A percentile compares a stretch with the other conserved stretches of the same genome.
phyloP scores from a whole-genome alignment of 345 rosid species.

The Corchorus capsularis region DNA sequence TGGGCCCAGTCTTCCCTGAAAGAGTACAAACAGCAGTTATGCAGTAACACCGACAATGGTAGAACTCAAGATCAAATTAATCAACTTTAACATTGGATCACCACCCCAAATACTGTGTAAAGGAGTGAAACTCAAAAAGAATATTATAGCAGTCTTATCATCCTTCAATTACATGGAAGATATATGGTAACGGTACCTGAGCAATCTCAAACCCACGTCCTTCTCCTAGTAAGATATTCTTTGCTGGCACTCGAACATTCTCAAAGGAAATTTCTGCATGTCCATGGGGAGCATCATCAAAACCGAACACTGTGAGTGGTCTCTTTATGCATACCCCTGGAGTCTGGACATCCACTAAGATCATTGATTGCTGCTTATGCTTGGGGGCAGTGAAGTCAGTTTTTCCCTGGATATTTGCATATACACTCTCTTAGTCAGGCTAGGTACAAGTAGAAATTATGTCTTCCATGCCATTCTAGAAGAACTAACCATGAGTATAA shows the following conservation, averaged over 20 bases:
- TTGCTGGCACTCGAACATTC: slow-evolving; percentile 77
- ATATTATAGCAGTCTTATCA: not conserved
- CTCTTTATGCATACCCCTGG: slow-evolving; percentile 79
- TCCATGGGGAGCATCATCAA: slow-evolving; percentile 99
- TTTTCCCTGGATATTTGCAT: slow-evolving; percentile 66
- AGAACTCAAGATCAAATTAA: not conserved
- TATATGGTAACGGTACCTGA: slow-evolving; percentile 55
- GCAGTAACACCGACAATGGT: not conserved
- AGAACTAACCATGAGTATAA: slow-evolving; percentile 90
- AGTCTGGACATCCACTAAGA: slow-evolving; percentile 74
- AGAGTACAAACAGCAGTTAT: slow-evolving; percentile 22
- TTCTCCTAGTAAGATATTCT: slow-evolving; percentile 89
- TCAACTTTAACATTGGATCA: not conserved
- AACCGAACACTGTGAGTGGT: slow-evolving; percentile 87
- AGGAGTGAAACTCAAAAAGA: not conserved
- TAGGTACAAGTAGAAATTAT: slow-evolving; percentile 14
- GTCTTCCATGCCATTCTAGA: not conserved
- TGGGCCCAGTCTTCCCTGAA: slow-evolving; percentile 97
- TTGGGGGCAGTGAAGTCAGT: slow-evolving; percentile 75
- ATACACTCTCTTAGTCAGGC: slow-evolving; percentile 6
- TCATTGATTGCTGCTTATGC: slow-evolving; percentile 98
- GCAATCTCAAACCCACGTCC: slow-evolving; percentile 99
- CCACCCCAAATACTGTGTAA: not conserved
- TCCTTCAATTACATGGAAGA: not conserved
- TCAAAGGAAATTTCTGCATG: slow-evolving; percentile 87